Evolutionary conservation across 495 filamentous ascomycete genomes (phyloP).

Genomic region (Cladorrhinum samala): DNA sequence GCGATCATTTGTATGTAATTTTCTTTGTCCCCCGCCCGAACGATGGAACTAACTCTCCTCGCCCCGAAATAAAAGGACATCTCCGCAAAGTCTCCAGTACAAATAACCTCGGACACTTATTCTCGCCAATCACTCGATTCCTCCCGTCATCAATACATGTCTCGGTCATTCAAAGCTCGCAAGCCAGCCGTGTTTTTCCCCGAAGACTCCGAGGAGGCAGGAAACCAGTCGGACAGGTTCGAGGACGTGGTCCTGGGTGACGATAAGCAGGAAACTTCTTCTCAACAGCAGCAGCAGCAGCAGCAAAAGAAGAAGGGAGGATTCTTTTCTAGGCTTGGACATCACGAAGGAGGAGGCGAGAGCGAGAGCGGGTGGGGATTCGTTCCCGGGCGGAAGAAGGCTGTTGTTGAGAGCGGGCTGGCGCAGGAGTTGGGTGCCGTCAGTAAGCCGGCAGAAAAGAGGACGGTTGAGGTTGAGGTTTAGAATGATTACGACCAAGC

Average conservation of each 20-base stretch:
- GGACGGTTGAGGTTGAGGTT: background rate
- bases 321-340: conserved; percentile 76
- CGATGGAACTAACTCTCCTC: background rate
- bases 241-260: conserved; percentile 89
- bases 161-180: conserved; percentile 45
- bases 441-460: conserved; percentile 7
- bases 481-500: no score
- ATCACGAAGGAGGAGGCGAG: conserved; percentile 19
- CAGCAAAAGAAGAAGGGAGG: conserved; percentile 64
- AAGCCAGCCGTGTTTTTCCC: conserved; percentile 33
- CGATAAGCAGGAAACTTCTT: conserved; percentile 42
- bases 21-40: conserved; percentile 4
- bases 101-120: conserved; percentile 46
- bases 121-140: conserved; percentile 79
- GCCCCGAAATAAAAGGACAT: conserved; percentile 65
- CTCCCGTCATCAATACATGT: conserved; percentile 26
- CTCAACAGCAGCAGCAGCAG: conserved; percentile 36
- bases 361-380: conserved; percentile 50
- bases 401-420: conserved; percentile 55
- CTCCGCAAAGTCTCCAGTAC: conserved; percentile 76
- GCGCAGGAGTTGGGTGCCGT: conserved; percentile 63
- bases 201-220: conserved; percentile 36
- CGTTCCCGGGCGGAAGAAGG: conserved; percentile 66
- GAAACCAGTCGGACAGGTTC: conserved; percentile 66
- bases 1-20: conserved; percentile 76